These are phyloP conservation scores for Plasmodium inui DNA, from an alignment of 169 alveolate species.

Conservation along the genomic window DNA sequence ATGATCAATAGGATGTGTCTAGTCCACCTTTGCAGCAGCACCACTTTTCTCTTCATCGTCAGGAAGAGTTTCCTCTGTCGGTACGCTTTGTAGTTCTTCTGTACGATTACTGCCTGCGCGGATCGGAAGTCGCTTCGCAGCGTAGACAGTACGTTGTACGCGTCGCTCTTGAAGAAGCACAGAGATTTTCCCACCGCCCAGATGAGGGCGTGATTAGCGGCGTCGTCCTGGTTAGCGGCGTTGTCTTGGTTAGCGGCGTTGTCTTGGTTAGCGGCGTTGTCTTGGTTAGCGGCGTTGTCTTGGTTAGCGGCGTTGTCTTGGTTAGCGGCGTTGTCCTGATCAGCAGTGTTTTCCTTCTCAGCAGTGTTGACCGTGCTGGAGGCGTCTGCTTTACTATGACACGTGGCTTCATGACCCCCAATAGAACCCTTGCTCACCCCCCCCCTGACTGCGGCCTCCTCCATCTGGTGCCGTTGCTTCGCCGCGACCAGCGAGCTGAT, in stretches of 20 bases:
- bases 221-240: background rate
- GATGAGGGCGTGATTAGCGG: background rate
- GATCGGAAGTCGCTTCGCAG: constrained; percentile 80
- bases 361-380: no score
- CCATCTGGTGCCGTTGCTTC: background rate
- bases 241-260: no score
- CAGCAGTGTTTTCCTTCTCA: no score
- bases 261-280: no score
- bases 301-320: no score
- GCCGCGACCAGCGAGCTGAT: background rate
- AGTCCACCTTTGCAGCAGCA: constrained; percentile 81
- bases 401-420: background rate
- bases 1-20: constrained; percentile 64
- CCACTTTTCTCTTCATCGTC: constrained; percentile 55
- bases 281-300: no score
- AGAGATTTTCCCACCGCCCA: constrained; percentile 69
- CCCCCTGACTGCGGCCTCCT: background rate
- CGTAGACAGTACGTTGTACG: constrained; percentile 79
- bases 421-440: background rate
- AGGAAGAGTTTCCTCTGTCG: constrained; percentile 55
- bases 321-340: no score
- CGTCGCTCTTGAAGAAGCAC: constrained; percentile 75
- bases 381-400: no score
- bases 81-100: constrained; percentile 76
- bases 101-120: constrained; percentile 75